Evolutionary conservation across 1,284 basidiomycete genomes (phyloP).

Genomic region (Puccinia brachypodii): DNA sequence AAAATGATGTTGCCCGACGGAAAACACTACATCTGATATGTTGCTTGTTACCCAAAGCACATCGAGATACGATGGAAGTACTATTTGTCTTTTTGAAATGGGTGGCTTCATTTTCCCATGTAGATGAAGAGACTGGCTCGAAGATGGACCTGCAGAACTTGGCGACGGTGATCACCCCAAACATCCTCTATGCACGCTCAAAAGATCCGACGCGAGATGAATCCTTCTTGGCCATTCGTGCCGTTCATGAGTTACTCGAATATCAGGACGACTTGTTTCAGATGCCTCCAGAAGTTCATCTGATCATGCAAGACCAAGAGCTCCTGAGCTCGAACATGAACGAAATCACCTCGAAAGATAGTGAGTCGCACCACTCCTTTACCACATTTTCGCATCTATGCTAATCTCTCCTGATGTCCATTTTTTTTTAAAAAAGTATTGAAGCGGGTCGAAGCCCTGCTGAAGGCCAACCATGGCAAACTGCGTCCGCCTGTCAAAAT

Average conservation of each 20-base stretch:
- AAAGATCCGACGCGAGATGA: slow-evolving; percentile 81
- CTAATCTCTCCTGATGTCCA: not conserved
- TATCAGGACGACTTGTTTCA: slow-evolving; percentile 90
- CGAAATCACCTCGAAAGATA: slow-evolving; percentile 48
- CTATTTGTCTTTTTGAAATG: slow-evolving; percentile 98
- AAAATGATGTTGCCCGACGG: slow-evolving; percentile 73
- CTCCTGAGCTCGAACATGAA: slow-evolving; percentile 40
- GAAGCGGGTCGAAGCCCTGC: slow-evolving; percentile 40
- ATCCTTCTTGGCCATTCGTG: slow-evolving; percentile 84
- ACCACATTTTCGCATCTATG: not conserved
- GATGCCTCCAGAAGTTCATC: slow-evolving; percentile 59
- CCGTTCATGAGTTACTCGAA: slow-evolving; percentile 80
- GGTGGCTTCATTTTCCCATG: slow-evolving; percentile 98
- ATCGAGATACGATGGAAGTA: slow-evolving; percentile 96
- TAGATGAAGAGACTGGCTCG: slow-evolving; percentile 96
- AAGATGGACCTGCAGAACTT: slow-evolving; percentile 98
- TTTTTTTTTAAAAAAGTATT: slow-evolving; percentile 18
- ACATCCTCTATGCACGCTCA: slow-evolving; percentile 82
- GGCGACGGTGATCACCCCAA: slow-evolving; percentile 96
- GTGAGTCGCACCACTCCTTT: slow-evolving; percentile 1
- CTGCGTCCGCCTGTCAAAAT: not conserved
- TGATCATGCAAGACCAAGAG: slow-evolving; percentile 43
- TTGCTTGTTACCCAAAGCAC: slow-evolving; percentile 82
- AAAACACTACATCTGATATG: slow-evolving; percentile 83
- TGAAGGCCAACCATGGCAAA: slow-evolving; percentile 23